Evolutionary conservation across 2,329 filamentous ascomycete species (phyloP).

Genomic region (Alternaria hordeiaustralica): DNA sequence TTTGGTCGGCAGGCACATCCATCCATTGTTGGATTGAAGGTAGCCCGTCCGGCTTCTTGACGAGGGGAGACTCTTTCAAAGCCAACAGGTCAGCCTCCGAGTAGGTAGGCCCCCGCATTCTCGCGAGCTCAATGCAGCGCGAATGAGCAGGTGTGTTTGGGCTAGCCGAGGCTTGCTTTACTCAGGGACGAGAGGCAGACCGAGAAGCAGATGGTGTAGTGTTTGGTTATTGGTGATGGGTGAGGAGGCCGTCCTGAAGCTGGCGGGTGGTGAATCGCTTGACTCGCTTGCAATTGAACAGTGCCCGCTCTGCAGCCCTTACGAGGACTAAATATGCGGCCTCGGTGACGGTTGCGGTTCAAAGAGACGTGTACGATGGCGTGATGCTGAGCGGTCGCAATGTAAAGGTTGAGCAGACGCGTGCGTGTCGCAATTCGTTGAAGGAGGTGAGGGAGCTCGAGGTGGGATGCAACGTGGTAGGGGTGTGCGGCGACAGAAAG

Average conservation of each 20-base stretch:
- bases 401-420: neutral
- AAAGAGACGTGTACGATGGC: neutral
- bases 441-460: slow-evolving; percentile 21
- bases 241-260: slow-evolving; percentile 23
- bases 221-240: slow-evolving; percentile 13
- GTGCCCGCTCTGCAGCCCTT: slow-evolving; percentile 16
- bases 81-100: slow-evolving; percentile 76
- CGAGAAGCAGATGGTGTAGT: slow-evolving; percentile 8
- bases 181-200: slow-evolving; percentile 1
- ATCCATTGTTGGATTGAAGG: slow-evolving; percentile 95
- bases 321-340: slow-evolving; percentile 16
- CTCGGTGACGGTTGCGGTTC: slow-evolving; percentile 15
- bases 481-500: slow-evolving; percentile 35
- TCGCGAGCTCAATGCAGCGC: slow-evolving; percentile 17
- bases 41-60: slow-evolving; percentile 77
- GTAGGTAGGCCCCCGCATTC: slow-evolving; percentile 60
- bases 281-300: slow-evolving; percentile 25
- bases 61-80: slow-evolving; percentile 82
- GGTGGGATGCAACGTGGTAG: slow-evolving; percentile 35
- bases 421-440: slow-evolving; percentile 7
- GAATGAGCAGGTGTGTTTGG: slow-evolving; percentile 18
- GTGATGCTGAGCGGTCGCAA: slow-evolving; percentile 1
- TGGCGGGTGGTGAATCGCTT: slow-evolving; percentile 19
- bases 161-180: slow-evolving; percentile 16
- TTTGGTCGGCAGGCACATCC: slow-evolving; percentile 66